Base-by-base conservation (phyloP, 108 stramenopile genomes). In the Mediolabrus comicus region DNA sequence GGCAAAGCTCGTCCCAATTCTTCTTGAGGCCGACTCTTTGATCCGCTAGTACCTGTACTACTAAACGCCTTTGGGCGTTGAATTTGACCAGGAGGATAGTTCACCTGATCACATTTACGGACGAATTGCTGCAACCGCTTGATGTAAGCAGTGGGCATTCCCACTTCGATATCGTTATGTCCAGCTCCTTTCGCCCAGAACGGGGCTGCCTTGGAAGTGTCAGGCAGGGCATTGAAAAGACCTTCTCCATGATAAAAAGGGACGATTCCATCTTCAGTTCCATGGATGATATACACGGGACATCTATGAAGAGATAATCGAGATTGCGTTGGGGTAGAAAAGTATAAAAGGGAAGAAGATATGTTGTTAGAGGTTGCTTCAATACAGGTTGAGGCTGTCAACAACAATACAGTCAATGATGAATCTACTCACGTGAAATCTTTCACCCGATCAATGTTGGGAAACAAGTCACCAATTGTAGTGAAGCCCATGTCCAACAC, bases 401-500 rank as follows among this genome's bases (percentile, higher is more conserved):
- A 2, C n/a, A 46, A 3, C 30, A 41, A 65, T 13, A 32, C 26
- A 66, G 4, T 13, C 13, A 53, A 33, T 29, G 60, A 39, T 19
- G 33, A 56, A 28, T 9, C 9, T 2, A 64, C 80, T 81, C 51
- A 81, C 80, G 62, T 67, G 30, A 81, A 49, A 65, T 75, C 69
- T 26, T 55, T 27, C 10, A 89, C 67, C 41, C 84, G 57, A 59
- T 94, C 92, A 25, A 92, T 71, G 70, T 94, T 92, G 19, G 87
- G 86, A 58, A 94, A 94, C 57, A 87, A 70, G 72, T 93, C 92
- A 3, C 92, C 92, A 35, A 85, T 82, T 24, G 88, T 32, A 26
- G 90, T 90, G 74, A 85, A 88, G 19, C 92, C 77, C 57, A 93
- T 79, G 71, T 91, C 84, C 51, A 91, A 68, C 22, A 86, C 88